Percentiles rank a stretch among this genome's conserved stretches.
Conservation (phyloP, 805 yeast genomes). For the Teunomyces panamensis region DNA sequence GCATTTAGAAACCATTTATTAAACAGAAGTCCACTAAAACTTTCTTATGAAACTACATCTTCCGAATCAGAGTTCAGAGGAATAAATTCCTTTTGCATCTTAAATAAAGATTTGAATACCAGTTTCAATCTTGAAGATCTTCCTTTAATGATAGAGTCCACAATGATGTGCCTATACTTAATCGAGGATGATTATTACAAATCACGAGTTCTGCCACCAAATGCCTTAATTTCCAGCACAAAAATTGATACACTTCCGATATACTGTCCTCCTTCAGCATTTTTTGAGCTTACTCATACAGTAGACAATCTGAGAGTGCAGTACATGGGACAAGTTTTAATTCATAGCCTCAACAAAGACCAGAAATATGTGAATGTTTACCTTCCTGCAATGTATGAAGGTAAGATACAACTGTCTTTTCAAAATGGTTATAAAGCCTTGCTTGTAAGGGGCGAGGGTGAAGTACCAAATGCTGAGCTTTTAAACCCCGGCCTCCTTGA, state of each 20-base stretch:
- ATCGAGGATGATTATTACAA: slow-evolving; percentile 19
- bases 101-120: slow-evolving; percentile 17
- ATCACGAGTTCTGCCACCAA: neutral
- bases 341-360: slow-evolving; percentile 59
- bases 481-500: slow-evolving; percentile 26
- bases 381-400: slow-evolving; percentile 41
- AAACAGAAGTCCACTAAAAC: slow-evolving; percentile 20
- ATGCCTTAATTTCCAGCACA: neutral
- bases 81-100: slow-evolving; percentile 20
- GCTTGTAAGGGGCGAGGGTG: slow-evolving; percentile 61
- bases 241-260: slow-evolving; percentile 9
- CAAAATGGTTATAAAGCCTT: slow-evolving; percentile 31
- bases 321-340: slow-evolving; percentile 54
- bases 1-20: slow-evolving; percentile 24
- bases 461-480: slow-evolving; percentile 59
- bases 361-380: slow-evolving; percentile 50
- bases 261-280: slow-evolving; percentile 17
- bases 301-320: neutral
- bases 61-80: slow-evolving; percentile 16
- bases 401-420: slow-evolving; percentile 5
- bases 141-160: slow-evolving; percentile 35
- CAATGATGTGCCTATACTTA: slow-evolving; percentile 38
- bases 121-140: slow-evolving; percentile 25
- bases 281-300: slow-evolving; percentile 4
- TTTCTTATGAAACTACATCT: slow-evolving; percentile 22